Percentiles rank a stretch among this genome's conserved stretches.
phyloP scores from a whole-genome alignment of 345 rosid species.

The Aethionema arabicum region DNA sequence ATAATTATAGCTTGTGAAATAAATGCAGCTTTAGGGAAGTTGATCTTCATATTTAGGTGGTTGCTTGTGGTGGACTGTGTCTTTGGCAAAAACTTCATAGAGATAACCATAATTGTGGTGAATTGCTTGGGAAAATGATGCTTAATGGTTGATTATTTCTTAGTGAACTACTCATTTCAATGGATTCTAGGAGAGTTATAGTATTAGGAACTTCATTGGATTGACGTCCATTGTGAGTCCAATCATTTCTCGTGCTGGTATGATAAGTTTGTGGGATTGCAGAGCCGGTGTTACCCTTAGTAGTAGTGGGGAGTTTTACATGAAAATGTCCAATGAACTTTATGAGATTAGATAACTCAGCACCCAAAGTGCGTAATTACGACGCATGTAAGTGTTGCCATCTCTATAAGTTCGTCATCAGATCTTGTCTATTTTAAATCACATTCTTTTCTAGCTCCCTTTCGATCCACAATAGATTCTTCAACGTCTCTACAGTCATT shows the following conservation, averaged over 20 bases:
- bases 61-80: slow-evolving; percentile 16
- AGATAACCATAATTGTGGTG: not conserved
- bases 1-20: slow-evolving; percentile 18
- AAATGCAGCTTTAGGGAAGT: not conserved
- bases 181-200: not conserved
- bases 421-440: not conserved
- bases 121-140: not conserved
- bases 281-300: not conserved
- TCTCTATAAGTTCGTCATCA: too few relatives aligned
- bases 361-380: not conserved
- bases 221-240: not conserved
- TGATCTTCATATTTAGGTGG: slow-evolving; percentile 17
- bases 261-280: not conserved
- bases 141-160: not conserved
- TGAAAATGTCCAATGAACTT: not conserved
- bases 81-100: not conserved
- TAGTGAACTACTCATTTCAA: not conserved
- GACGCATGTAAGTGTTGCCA: not conserved
- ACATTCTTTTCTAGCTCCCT: not conserved
- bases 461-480: not conserved
- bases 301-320: not conserved
- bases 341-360: not conserved
- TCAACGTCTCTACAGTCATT: slow-evolving; percentile 5
- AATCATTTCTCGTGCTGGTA: not conserved
- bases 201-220: not conserved